phyloP scores from a whole-genome alignment of 2,329 filamentous ascomycete genomes.

The Talaromyces marneffei region DNA sequence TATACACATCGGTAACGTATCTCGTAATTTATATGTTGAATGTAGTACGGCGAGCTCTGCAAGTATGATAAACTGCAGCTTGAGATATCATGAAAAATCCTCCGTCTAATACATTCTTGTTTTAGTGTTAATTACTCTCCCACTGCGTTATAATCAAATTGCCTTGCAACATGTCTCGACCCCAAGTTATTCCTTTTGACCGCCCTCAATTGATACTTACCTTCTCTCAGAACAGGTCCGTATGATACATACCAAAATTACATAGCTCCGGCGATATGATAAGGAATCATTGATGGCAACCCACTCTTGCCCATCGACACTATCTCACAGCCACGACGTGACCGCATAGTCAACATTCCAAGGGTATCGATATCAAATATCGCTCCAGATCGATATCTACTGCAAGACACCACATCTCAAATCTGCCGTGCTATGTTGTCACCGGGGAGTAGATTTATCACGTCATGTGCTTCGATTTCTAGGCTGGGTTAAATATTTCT shows the following conservation, averaged over 20 bases:
- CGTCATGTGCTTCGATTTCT: conserved; percentile 4
- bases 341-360: background rate
- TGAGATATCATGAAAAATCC: background rate
- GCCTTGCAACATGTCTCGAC: background rate
- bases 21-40: background rate
- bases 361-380: background rate
- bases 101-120: background rate
- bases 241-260: conserved; percentile 14
- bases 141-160: background rate
- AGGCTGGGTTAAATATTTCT: background rate
- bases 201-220: background rate
- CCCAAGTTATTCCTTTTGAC: background rate
- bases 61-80: background rate
- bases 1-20: background rate
- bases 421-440: background rate
- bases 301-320: background rate
- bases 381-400: background rate
- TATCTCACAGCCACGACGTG: background rate
- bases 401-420: background rate
- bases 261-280: conserved; percentile 9
- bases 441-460: background rate
- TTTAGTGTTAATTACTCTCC: no score
- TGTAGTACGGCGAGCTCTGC: background rate
- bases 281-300: background rate
- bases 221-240: conserved; percentile 15